phyloP scores from a whole-genome alignment of 176 grass and related monocot species.

The Oryza longistaminata region DNA sequence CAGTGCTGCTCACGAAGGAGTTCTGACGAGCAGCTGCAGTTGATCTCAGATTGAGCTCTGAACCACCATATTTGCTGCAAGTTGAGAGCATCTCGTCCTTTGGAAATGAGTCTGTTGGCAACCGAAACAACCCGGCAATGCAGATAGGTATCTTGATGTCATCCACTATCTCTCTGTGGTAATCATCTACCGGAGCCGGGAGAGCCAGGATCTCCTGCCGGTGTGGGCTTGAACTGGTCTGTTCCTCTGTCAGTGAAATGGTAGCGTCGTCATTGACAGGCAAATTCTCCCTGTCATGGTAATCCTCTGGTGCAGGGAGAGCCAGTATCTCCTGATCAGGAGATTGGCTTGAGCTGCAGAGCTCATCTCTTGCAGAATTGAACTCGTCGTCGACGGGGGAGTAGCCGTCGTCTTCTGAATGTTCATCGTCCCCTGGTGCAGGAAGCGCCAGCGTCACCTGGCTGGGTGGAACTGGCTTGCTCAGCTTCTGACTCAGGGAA shows the following conservation, averaged over 20 bases:
- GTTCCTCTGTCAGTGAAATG: constrained; percentile 10
- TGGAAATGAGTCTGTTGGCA: constrained; percentile 65
- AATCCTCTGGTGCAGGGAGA: constrained; percentile 44
- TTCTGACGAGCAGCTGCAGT: not conserved
- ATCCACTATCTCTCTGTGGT: constrained; percentile 22
- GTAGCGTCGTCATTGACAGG: not conserved
- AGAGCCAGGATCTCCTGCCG: constrained; percentile 47
- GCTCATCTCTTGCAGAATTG: constrained; percentile 24
- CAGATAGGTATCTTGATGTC: constrained; percentile 50
- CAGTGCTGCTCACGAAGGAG: not conserved
- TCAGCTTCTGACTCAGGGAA: constrained; percentile 55
- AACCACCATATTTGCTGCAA: not conserved
- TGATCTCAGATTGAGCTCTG: not conserved
- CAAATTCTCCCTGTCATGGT: constrained; percentile 23
- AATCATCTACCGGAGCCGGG: constrained; percentile 29
- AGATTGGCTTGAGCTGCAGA: constrained; percentile 24
- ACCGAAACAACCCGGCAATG: constrained; percentile 62
- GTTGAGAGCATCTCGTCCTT: constrained; percentile 21
- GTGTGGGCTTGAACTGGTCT: not conserved
- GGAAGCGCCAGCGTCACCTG: constrained; percentile 53
- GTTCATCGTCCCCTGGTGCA: constrained; percentile 30
- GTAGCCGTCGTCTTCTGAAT: constrained; percentile 24
- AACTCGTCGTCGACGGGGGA: not conserved
- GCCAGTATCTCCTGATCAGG: constrained; percentile 42
- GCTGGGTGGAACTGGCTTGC: constrained; percentile 45